Base-by-base conservation (phyloP, 192 early-diverging fungal species). In the Umbelopsis ramanniana region DNA sequence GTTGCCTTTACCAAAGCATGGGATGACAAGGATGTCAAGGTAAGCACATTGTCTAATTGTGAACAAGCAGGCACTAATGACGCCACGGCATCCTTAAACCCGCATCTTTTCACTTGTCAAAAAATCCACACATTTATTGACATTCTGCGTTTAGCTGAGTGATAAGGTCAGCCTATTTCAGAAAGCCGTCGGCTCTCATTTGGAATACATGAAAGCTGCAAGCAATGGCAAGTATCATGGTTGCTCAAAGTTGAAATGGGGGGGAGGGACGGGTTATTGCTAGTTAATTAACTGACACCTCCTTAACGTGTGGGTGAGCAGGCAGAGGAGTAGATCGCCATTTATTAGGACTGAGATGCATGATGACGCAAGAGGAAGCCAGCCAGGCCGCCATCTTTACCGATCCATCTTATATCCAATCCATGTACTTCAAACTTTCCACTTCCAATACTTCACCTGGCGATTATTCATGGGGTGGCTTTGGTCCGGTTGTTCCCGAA, bases 271-370 rank as follows among this genome's bases (percentile, higher is more conserved):
- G n/a, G n/a, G n/a, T 43, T 43, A 43, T 22, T 46, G 21, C 15
- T 52, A 14, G 46, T 40, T 45, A 46, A 19, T 50, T 10, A 0
- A 70, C 5, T 17, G 5, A 46, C 23, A 43, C 22, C 37, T 68
- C 19, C n/a, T 21, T 50, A 50, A 50, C 17, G n/a, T 29, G 48
- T 54, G 48, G 26, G 37, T 21, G 38, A 17, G 9, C 46, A 70
- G 82, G 96, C 19, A 72, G 87, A 66, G 97, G 96, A 40, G 92
- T 97, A 21, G 97, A 98, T 79, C 92, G 96, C 45, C 97, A 98
- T 80, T 71, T 98, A 77, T 82, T 97, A 23, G 96, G 93, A 11
- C 87, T 98, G 22, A 85, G 92, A 46, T 86, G 70, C 21, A 89
- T 91, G 84, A 89, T 95, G 74, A 78, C 82, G 46, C 54, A 78